Conservation (phyloP, 176 grass and related monocot genomes). For the Hsuehochloa calcarea region DNA sequence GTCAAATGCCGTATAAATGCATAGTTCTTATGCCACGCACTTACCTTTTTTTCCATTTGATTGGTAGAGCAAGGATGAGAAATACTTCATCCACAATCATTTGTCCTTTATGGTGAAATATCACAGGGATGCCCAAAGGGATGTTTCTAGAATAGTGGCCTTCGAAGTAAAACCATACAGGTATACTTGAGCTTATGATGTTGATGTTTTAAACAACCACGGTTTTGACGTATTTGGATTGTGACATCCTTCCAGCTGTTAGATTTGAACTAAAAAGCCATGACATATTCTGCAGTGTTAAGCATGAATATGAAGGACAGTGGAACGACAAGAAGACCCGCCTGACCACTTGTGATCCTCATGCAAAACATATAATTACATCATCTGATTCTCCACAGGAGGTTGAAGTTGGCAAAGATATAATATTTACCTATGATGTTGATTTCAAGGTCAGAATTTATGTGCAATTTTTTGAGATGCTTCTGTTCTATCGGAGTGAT, state of each 20-base stretch:
- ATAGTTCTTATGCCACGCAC: background rate
- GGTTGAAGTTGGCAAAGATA: constrained; percentile 77
- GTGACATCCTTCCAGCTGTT: background rate
- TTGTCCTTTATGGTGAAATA: constrained; percentile 80
- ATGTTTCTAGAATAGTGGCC: constrained; percentile 75
- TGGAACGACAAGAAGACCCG: constrained; percentile 72
- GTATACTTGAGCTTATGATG: constrained; percentile 28
- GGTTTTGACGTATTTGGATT: constrained; percentile 4
- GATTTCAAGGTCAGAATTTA: constrained; percentile 65
- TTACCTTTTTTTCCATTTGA: constrained; percentile 5
- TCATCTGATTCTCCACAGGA: constrained; percentile 77
- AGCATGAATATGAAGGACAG: constrained; percentile 74
- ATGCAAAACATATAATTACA: constrained; percentile 63
- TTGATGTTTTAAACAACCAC: background rate
- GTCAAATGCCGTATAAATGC: constrained; percentile 16
- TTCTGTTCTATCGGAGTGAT: background rate
- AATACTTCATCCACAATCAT: constrained; percentile 87
- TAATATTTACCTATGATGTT: constrained; percentile 79
- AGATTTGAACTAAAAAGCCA: constrained; percentile 14
- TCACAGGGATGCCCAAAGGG: constrained; percentile 73
- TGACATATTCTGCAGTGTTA: constrained; percentile 56
- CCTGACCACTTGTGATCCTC: constrained; percentile 80
- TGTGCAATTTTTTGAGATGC: background rate
- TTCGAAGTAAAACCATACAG: constrained; percentile 88
- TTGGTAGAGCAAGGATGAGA: constrained; percentile 81